phyloP scores from a whole-genome alignment of 352 stramenopile species.

The Phytophthora tentaculata region DNA sequence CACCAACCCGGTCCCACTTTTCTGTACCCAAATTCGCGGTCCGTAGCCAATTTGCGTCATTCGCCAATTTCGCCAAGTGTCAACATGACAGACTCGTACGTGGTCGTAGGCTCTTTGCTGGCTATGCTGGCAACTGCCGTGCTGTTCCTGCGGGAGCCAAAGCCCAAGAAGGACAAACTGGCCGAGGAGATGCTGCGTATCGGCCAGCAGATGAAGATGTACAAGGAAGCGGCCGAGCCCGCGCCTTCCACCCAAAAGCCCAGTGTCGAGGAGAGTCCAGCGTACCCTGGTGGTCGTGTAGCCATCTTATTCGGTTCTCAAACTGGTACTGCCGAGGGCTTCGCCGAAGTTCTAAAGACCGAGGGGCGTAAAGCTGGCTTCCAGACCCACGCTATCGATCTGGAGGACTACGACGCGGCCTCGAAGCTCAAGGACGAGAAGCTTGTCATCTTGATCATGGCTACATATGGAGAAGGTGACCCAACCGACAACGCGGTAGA shows the following conservation, averaged over 20 bases:
- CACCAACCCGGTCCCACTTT: constrained; percentile 10
- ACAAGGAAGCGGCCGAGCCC: constrained; percentile 61
- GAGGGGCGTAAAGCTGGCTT: constrained; percentile 91
- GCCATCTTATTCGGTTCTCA: constrained; percentile 97
- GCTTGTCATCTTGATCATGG: constrained; percentile 94
- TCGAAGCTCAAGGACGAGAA: constrained; percentile 46
- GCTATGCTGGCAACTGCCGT: constrained; percentile 68
- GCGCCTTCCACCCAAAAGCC: not conserved
- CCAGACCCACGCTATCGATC: constrained; percentile 88
- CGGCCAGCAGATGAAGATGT: constrained; percentile 84
- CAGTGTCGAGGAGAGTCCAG: constrained; percentile 42
- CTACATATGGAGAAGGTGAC: constrained; percentile 98
- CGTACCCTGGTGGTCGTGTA: constrained; percentile 74
- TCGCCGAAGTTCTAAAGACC: constrained; percentile 93
- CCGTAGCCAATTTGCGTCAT: constrained; percentile 8
- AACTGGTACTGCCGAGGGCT: constrained; percentile 97
- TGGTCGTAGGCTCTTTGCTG: constrained; percentile 71
- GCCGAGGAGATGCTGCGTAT: constrained; percentile 74
- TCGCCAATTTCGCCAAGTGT: not conserved
- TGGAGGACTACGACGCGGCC: constrained; percentile 95
- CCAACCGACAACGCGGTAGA: constrained; percentile 97
- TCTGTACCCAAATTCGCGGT: constrained; percentile 13
- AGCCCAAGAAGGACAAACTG: constrained; percentile 69
- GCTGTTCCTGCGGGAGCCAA: constrained; percentile 62
- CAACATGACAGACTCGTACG: constrained; percentile 57